Conservation (phyloP, 331 rosid species). For the Phaseolus coccineus region DNA sequence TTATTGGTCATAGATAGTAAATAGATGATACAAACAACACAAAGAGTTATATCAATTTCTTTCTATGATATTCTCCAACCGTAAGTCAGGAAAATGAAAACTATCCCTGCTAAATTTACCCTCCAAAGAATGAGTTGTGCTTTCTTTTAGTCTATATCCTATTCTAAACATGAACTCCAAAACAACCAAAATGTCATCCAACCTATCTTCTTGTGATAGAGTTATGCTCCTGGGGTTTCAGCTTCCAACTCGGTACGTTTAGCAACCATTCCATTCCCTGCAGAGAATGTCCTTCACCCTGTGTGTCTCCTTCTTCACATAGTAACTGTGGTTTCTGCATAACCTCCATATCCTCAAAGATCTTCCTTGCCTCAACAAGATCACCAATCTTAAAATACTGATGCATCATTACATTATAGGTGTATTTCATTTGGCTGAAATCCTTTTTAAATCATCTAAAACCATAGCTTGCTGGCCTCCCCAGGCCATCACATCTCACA, state of each 20-base stretch:
- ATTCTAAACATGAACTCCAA: slow-evolving; percentile 63
- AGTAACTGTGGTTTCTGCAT: slow-evolving; percentile 53
- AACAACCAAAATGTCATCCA: slow-evolving; percentile 70
- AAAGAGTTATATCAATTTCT: slow-evolving; percentile 41
- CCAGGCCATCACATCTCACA: slow-evolving; percentile 57
- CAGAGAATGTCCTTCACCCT: slow-evolving; percentile 54
- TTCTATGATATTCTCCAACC: slow-evolving; percentile 50
- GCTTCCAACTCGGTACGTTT: slow-evolving; percentile 54
- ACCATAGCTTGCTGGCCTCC: slow-evolving; percentile 76
- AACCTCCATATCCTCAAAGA: slow-evolving; percentile 71
- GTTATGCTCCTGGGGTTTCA: slow-evolving; percentile 55
- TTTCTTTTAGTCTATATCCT: slow-evolving; percentile 58
- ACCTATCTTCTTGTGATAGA: slow-evolving; percentile 52
- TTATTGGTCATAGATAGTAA: slow-evolving; percentile 10
- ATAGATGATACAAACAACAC: slow-evolving; percentile 40
- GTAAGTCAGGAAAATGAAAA: slow-evolving; percentile 45
- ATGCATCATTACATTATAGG: slow-evolving; percentile 62
- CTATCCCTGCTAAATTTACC: slow-evolving; percentile 48
- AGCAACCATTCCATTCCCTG: slow-evolving; percentile 67
- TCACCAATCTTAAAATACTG: slow-evolving; percentile 58
- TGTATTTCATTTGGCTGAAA: slow-evolving; percentile 61
- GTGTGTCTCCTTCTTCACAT: slow-evolving; percentile 54
- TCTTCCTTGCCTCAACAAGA: slow-evolving; percentile 55
- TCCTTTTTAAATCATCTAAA: slow-evolving; percentile 80
- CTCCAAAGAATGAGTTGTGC: slow-evolving; percentile 49